phyloP scores from a whole-genome alignment of 2,329 filamentous ascomycete genomes.

The Lachnellula willkommii region DNA sequence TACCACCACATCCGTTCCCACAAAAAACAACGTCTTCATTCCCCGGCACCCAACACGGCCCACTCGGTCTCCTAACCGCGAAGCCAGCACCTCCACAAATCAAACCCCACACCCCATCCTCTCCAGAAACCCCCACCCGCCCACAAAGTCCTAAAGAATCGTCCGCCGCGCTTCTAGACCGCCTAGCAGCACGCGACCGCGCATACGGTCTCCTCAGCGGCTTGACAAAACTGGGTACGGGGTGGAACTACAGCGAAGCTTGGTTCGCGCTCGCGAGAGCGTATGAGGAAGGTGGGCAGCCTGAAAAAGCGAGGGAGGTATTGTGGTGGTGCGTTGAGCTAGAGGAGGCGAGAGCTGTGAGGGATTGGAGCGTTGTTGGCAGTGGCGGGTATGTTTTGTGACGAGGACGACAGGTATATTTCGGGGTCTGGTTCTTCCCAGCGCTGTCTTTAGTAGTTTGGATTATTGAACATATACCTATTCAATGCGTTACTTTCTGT shows the following conservation, averaged over 20 bases:
- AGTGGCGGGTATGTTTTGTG: conserved; percentile 45
- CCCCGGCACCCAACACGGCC: conserved; percentile 25
- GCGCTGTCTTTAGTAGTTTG: background rate
- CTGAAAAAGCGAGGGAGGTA: conserved; percentile 83
- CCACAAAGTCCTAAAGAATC: conserved; percentile 18
- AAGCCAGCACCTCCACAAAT: conserved; percentile 27
- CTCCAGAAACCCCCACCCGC: conserved; percentile 5
- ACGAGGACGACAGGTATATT: background rate
- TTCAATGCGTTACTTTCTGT: too few relatives aligned
- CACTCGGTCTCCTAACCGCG: conserved; percentile 23
- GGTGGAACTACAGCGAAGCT: conserved; percentile 89
- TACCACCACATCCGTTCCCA: conserved; percentile 13
- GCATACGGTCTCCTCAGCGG: conserved; percentile 78
- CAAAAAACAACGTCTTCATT: conserved; percentile 7
- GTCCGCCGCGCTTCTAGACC: conserved; percentile 44
- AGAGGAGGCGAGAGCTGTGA: conserved; percentile 75
- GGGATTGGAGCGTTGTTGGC: conserved; percentile 70
- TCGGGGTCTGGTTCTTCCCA: too few relatives aligned
- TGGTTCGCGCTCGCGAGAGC: conserved; percentile 86
- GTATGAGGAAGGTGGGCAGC: conserved; percentile 80
- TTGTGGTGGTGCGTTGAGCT: conserved; percentile 98
- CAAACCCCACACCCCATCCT: conserved; percentile 23
- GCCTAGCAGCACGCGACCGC: conserved; percentile 83
- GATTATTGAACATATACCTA: background rate
- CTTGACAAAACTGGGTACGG: conserved; percentile 76